These are phyloP conservation scores for Hibiscus syriacus DNA, from an alignment of 345 rosid genomes.

Conservation along the genomic window DNA sequence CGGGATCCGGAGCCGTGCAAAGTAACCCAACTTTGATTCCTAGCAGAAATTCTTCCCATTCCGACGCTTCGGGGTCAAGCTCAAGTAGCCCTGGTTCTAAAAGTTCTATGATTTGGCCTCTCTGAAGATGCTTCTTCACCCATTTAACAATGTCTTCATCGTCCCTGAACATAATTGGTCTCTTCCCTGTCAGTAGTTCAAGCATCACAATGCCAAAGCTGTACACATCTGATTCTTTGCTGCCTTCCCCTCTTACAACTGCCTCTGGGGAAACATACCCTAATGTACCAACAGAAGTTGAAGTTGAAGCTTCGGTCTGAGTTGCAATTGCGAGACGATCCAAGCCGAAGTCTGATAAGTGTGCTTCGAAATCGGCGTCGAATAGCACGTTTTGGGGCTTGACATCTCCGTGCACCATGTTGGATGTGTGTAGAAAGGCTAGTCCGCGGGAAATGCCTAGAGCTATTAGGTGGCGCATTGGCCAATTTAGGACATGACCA, in stretches of 20 bases:
- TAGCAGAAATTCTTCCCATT: slow-evolving; percentile 95
- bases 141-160: slow-evolving; percentile 97
- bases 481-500: slow-evolving; percentile 97
- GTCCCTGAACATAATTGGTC: slow-evolving; percentile 86
- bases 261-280: slow-evolving; percentile 89
- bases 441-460: slow-evolving; percentile 91
- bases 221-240: slow-evolving; percentile 80
- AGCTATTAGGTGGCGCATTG: slow-evolving; percentile 96
- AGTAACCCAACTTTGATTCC: slow-evolving; percentile 93
- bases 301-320: slow-evolving; percentile 54
- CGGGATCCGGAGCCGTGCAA: slow-evolving; percentile 82
- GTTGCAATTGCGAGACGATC: slow-evolving; percentile 46
- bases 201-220: slow-evolving; percentile 91
- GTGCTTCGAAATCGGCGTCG: slow-evolving; percentile 96
- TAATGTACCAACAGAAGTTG: slow-evolving; percentile 53
- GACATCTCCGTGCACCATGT: slow-evolving; percentile 80
- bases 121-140: slow-evolving; percentile 92
- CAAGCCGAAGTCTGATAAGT: slow-evolving; percentile 78
- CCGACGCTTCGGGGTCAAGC: slow-evolving; percentile 90
- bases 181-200: slow-evolving; percentile 77
- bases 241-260: slow-evolving; percentile 43
- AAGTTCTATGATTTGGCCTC: slow-evolving; percentile 75
- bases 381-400: slow-evolving; percentile 91
- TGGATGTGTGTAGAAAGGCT: slow-evolving; percentile 69
- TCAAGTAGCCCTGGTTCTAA: slow-evolving; percentile 88